Evolutionary conservation across 2,329 filamentous ascomycete species (phyloP), one percentile per base, ranked within the genome.

Genomic region (Cladosporium sp.): DNA sequence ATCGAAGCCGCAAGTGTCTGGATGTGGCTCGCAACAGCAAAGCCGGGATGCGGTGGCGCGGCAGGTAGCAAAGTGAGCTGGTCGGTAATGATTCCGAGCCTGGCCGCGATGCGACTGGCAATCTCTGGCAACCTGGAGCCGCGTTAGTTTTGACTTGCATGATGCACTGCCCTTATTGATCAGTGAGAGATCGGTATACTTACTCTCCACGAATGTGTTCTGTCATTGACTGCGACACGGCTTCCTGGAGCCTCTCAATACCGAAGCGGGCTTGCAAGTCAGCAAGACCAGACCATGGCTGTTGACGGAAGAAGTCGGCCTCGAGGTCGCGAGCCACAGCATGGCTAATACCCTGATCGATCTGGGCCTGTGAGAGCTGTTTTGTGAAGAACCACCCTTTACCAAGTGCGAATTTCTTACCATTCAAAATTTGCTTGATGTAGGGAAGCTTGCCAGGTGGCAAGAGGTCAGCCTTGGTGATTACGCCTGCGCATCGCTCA

Each of bases 381-480:
- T 90, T 86, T 0, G 89, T 91, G 0, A 93, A 92, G 10, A 89
- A 96, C 73, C 94, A 97, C 0, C 90, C 91, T n/a, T 91, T 83
- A 0, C 88, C 89, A 0, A 93, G 85, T 0, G 75, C 73, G 67
- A 91, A 92, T 1, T 85, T 84, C 1, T 85, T 74, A 0, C 87
- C 87, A 0, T 82, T 80, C 4, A 96, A 82, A 21, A 77, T 69
- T 1, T 55, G 47, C 8, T 70, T 24, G 26, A 74, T 60, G 24
- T 44, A 61, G 1, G 15, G 3, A 3, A 67, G 49, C 1, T 65
- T 67, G 0, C 86, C 80, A 0, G 78, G 79, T 1, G 83, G 81
- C 0, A 93, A 78, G 0, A 90, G 84, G 68, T 97, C 93, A 0
- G 93, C 92, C 73, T 96, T 97, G 0, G 93, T 97, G 18, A 97